Evolutionary conservation across 78 protist genomes (phyloP), one percentile per base, ranked within the genome.

Genomic region (Dictyostelium citrinum): DNA sequence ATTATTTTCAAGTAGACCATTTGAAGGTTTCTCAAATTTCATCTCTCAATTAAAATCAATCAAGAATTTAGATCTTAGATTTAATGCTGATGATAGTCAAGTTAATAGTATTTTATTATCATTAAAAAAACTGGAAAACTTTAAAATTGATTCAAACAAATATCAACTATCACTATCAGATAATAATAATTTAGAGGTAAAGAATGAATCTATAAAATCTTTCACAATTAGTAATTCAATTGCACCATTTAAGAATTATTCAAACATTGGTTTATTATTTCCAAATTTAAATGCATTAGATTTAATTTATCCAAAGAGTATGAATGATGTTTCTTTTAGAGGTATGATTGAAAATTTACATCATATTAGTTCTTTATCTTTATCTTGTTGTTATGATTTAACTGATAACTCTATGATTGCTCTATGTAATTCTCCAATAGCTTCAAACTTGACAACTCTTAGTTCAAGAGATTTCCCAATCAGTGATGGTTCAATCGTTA

Each of bases 401-500:
- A 80, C 84, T 10, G 84, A 80, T 58, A 33, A 67, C 27, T 80
- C 72, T 20, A 55, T 80, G 45, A 80, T 80, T 9, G 49, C 68
- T 22, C 46, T 80, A 9, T 49, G 45, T 22, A 49, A 80, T 33
- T 80, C 84, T 2, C 49, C 27, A 20, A 16, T 80, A 1, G 39
- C 72, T 1, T 9, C 60, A 39, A 29, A 24, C n/a, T 43, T 80
- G 35, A 27, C 2, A 33, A 1, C 14, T n/a, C 49, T 55, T 8
- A 31, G n/a, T 14, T 3, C 39, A 4, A 16, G 41, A 22, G 84
- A 80, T 58, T 49, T 33, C 4, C 6, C 35, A n/a, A 29, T 55
- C 10, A 33, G 51, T 35, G 84, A 80, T 80, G 49, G 84, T 35
- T 49, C 84, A 17, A 31, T n/a, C 24, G 72, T 80, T 35, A 80